phyloP scores from a whole-genome alignment of 2,329 filamentous ascomycete genomes.

The Fusarium scirpi region DNA sequence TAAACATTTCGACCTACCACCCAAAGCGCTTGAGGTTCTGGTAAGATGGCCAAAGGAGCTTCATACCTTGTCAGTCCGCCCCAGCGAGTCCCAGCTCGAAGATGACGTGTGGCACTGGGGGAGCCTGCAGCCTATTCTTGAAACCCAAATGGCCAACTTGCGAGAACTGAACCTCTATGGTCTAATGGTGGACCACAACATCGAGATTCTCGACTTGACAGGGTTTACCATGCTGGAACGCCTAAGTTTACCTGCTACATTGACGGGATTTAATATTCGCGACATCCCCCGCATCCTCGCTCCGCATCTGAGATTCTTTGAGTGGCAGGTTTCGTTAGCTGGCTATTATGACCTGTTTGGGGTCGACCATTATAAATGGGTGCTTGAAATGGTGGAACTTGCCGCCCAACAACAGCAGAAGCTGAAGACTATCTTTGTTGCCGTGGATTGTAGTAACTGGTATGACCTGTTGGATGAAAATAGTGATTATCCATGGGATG shows the following conservation, averaged over 20 bases:
- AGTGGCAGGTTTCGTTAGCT: neutral
- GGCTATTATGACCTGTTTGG: too few species aligned
- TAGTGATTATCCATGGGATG: neutral
- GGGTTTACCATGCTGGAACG: neutral
- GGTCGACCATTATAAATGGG: rapidly evolving
- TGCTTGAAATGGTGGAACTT: too few species aligned
- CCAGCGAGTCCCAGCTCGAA: neutral
- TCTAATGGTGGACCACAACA: neutral
- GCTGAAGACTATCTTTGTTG: too few species aligned
- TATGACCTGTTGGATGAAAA: too few species aligned
- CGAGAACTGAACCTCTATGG: neutral
- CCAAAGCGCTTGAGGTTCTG: neutral
- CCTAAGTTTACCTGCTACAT: neutral
- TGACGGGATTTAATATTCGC: neutral
- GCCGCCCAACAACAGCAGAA: too few species aligned
- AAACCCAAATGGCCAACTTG: neutral
- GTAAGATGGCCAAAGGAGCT: neutral
- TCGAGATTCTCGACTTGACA: neutral
- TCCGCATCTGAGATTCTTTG: neutral
- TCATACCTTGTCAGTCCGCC: neutral
- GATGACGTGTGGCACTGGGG: neutral
- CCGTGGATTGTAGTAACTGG: too few species aligned
- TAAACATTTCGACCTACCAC: neutral
- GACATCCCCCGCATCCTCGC: neutral
- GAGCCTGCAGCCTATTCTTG: neutral